Evolutionary conservation across 371 early-diverging fungal genomes (phyloP).

Genomic region (Haplosporangium sp.): DNA sequence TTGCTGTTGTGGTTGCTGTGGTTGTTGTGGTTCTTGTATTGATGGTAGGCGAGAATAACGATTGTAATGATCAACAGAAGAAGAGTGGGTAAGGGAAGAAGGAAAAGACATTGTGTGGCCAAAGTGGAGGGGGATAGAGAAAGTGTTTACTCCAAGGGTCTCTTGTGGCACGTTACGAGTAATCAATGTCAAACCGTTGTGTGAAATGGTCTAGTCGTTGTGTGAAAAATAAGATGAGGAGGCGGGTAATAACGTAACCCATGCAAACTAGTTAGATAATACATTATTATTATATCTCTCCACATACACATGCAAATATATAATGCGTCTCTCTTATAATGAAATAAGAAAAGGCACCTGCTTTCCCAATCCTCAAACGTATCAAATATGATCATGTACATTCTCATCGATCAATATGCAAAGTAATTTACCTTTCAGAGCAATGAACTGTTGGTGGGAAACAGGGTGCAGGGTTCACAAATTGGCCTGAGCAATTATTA

Average conservation of each 20-base stretch:
- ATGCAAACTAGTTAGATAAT: background rate
- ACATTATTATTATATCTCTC: too few species aligned
- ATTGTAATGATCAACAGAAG: background rate
- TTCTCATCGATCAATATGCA: too few species aligned
- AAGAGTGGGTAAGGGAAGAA: background rate
- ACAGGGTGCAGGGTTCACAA: too few species aligned
- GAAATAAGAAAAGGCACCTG: background rate
- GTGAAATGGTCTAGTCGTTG: background rate
- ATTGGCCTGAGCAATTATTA: too few species aligned
- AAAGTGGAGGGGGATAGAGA: background rate
- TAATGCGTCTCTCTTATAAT: background rate
- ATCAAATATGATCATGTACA: too few species aligned
- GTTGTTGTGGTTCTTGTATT: background rate
- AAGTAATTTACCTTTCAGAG: background rate
- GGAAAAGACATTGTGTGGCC: background rate
- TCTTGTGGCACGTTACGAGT: background rate
- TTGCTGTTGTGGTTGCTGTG: background rate
- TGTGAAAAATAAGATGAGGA: conserved; percentile 1
- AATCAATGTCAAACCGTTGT: background rate
- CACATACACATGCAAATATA: too few species aligned
- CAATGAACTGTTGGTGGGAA: background rate
- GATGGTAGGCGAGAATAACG: background rate
- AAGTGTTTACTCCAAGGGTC: background rate
- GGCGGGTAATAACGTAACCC: conserved; percentile 10
- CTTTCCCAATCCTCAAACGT: background rate